These are phyloP conservation scores for Lepiota subincarnata DNA, from an alignment of 768 basidiomycete species.

Conservation along the genomic window DNA sequence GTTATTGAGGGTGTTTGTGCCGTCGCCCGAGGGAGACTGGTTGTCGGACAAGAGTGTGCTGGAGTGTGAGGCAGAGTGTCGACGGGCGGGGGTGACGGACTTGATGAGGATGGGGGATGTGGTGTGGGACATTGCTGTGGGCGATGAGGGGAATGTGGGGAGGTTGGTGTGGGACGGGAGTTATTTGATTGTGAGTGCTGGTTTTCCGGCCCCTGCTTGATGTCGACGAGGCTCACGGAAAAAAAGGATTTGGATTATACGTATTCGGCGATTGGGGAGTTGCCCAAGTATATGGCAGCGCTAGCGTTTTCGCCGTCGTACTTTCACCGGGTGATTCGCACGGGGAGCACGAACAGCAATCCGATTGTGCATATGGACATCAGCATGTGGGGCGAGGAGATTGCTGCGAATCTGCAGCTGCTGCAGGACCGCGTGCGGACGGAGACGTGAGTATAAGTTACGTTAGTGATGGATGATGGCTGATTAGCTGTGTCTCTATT, in stretches of 20 bases:
- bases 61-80: slow-evolving; percentile 79
- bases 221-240: background rate
- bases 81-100: slow-evolving; percentile 57
- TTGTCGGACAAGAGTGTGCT: slow-evolving; percentile 76
- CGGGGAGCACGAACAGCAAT: slow-evolving; percentile 47
- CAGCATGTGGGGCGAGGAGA: slow-evolving; percentile 74
- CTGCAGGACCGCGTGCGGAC: slow-evolving; percentile 74
- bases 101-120: slow-evolving; percentile 75
- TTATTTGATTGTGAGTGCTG: slow-evolving; percentile 69
- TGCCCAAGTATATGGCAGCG: slow-evolving; percentile 76
- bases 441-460: slow-evolving; percentile 60
- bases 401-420: slow-evolving; percentile 68
- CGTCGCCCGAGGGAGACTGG: slow-evolving; percentile 85
- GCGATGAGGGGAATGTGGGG: slow-evolving; percentile 84
- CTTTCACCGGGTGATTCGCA: slow-evolving; percentile 82
- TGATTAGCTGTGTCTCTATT: too few relatives aligned
- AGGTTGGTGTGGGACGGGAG: slow-evolving; percentile 85
- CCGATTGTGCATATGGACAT: slow-evolving; percentile 72
- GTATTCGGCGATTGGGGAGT: slow-evolving; percentile 69
- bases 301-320: slow-evolving; percentile 84
- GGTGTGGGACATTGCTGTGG: slow-evolving; percentile 83
- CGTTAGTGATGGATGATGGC: background rate
- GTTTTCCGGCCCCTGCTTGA: slow-evolving; percentile 9
- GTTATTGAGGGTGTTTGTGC: slow-evolving; percentile 76
- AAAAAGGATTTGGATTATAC: slow-evolving; percentile 80